Base-by-base conservation (phyloP, 768 basidiomycete species). In the Panaeolus cyanescens region DNA sequence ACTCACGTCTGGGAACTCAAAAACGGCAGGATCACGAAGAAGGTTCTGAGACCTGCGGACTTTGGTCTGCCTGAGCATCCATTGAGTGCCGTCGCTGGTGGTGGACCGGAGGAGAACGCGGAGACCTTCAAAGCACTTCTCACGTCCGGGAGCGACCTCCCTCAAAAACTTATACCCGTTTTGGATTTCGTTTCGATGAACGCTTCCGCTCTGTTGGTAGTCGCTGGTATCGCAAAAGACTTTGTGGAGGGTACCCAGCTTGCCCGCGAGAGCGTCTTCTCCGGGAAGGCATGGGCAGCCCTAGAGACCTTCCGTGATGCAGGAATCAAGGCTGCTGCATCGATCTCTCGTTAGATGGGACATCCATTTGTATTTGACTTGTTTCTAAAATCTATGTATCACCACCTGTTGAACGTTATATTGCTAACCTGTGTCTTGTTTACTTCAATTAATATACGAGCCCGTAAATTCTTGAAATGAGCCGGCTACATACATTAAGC, bases 181-280 rank as follows among this genome's bases (percentile, higher is more conserved):
- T 74, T 88, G 54, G 88, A 97, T 68, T 99, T 95, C 71, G 93
- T 99, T 62, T 76, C 95, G 61, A 77, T 99, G 77, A 98, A 99
- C 68, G 86, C 96, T 2, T 88, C 95, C 4, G 96, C 95, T 13
- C 72, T 99, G 59, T 77, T 99, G 39, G 88, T 95, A 28, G 87
- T 98, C 3, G 88, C 93, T 5, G 95, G 95, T 5, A 60, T 89
- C 45, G 94, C 90, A 20, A 71, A 71, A 32, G 83, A 86, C 68
- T 93, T 84, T 70, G 81, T 82, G 66, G 83, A 93, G 17, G 95
- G 94, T 2, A 86, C 90, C 0, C 74, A 77, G 61, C 66, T 91
- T 64, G 95, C 93, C 25, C 76, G 82, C 65, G 78, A 85, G 67
- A 85, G 87, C 40, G 71, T 90, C 7, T 75, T 71, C 17, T 85